Percentiles rank a stretch among this genome's conserved stretches.
Evolutionary conservation across 176 grass and related monocot genomes (phyloP).

Genomic region (Puya raimondii): DNA sequence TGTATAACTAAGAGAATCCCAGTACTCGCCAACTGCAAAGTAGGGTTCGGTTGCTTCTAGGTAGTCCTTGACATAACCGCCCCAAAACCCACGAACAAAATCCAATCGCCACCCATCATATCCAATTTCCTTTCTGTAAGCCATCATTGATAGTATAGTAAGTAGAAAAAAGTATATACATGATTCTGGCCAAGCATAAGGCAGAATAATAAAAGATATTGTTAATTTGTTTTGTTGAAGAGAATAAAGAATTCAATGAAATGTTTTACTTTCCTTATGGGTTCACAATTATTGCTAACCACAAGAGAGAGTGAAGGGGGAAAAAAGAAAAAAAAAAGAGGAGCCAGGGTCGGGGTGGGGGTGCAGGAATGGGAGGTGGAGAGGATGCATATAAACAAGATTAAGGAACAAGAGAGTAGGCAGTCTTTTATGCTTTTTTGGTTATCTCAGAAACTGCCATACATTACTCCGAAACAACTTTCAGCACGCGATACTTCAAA

Average conservation of each 20-base stretch:
- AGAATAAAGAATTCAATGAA: too few relatives aligned
- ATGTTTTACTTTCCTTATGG: too few relatives aligned
- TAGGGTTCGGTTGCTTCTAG: slow-evolving; percentile 74
- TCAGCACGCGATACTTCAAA: background rate
- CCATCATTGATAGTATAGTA: background rate
- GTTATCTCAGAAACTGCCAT: too few relatives aligned
- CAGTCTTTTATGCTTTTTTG: too few relatives aligned
- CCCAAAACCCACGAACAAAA: slow-evolving; percentile 99
- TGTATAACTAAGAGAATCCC: slow-evolving; percentile 98
- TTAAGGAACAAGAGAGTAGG: too few relatives aligned
- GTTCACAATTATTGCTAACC: too few relatives aligned
- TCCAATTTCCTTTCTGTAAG: slow-evolving; percentile 77
- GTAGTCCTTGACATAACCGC: slow-evolving; percentile 98
- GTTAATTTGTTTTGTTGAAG: too few relatives aligned
- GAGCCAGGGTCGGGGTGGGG: too few relatives aligned
- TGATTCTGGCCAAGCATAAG: background rate
- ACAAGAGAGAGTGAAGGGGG: too few relatives aligned
- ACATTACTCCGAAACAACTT: background rate
- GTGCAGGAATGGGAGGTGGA: too few relatives aligned
- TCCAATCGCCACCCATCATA: slow-evolving; percentile 98
- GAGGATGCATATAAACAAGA: too few relatives aligned
- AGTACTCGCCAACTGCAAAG: slow-evolving; percentile 97
- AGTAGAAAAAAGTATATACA: background rate
- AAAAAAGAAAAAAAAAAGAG: too few relatives aligned
- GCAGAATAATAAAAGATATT: background rate